A percentile compares a stretch with the other conserved stretches of the same genome.
Conservation (phyloP, 441 rosid genomes). For the Viola pubescens region DNA sequence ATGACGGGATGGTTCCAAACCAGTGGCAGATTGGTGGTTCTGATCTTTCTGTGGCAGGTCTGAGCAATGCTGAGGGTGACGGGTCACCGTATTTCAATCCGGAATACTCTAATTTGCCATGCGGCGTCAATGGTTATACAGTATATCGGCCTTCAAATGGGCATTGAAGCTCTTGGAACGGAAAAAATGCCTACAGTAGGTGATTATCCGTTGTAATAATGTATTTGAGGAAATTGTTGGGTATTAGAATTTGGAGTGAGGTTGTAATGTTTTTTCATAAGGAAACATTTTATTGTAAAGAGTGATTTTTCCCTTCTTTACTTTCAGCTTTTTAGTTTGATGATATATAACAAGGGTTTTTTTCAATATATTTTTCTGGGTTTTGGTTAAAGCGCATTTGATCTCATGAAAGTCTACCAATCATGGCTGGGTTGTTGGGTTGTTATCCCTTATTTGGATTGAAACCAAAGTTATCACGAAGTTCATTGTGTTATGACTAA, state of each 20-base stretch:
- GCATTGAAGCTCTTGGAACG: slow-evolving; percentile 33
- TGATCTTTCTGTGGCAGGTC: slow-evolving; percentile 47
- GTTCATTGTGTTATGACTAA: too few relatives aligned
- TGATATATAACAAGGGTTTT: not conserved
- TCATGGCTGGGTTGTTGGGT: too few relatives aligned
- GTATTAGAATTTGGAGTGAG: slow-evolving; percentile 20
- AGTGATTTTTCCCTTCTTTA: slow-evolving; percentile 29
- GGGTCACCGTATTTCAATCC: slow-evolving; percentile 38
- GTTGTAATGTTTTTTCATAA: slow-evolving; percentile 20
- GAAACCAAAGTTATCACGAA: too few relatives aligned
- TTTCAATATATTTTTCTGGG: too few relatives aligned
- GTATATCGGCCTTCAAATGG: slow-evolving; percentile 71
- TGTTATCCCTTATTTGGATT: too few relatives aligned
- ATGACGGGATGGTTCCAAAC: slow-evolving; percentile 43
- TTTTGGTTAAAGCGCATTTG: too few relatives aligned
- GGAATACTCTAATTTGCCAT: slow-evolving; percentile 42
- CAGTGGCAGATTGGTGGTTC: slow-evolving; percentile 62
- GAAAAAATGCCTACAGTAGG: slow-evolving; percentile 6
- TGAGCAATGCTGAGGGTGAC: slow-evolving; percentile 46
- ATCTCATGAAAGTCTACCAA: too few relatives aligned
- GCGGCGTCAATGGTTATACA: slow-evolving; percentile 50
- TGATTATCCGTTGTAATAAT: slow-evolving; percentile 19
- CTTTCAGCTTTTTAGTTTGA: slow-evolving; percentile 25
- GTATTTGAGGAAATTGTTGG: slow-evolving; percentile 18
- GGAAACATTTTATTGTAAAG: slow-evolving; percentile 35